Percentiles rank a stretch among this genome's conserved stretches.
These are phyloP conservation scores for Boletus patriciae DNA, from an alignment of 768 basidiomycete species.

Conservation along the genomic window DNA sequence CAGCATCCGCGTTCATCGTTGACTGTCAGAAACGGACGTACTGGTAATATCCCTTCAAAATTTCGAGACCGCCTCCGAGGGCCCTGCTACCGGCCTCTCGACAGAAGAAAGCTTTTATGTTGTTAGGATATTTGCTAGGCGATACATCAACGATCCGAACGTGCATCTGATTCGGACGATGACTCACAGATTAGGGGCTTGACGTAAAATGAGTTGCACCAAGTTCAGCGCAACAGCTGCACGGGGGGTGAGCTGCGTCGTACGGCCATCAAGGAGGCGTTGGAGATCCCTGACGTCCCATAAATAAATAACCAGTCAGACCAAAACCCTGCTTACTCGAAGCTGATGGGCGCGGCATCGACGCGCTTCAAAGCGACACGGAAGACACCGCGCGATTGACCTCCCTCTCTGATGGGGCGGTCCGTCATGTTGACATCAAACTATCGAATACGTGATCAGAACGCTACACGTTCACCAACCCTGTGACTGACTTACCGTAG, in stretches of 20 bases:
- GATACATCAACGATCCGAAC: neutral
- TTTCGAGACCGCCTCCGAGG: constrained; percentile 38
- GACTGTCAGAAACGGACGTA: constrained; percentile 24
- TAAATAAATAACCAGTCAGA: neutral
- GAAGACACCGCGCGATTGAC: constrained; percentile 28
- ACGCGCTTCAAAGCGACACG: constrained; percentile 40
- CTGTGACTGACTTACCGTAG: constrained; percentile 25
- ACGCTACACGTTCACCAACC: neutral
- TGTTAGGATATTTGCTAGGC: constrained; percentile 44
- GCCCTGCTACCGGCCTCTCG: constrained; percentile 26
- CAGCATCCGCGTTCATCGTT: neutral
- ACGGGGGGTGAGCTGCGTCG: constrained; percentile 25
- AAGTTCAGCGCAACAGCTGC: constrained; percentile 44
- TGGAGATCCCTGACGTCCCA: constrained; percentile 24
- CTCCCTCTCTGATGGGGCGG: constrained; percentile 15
- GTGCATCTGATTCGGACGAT: neutral
- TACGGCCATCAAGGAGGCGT: constrained; percentile 25
- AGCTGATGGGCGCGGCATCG: constrained; percentile 36
- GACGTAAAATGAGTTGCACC: constrained; percentile 49
- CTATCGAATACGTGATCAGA: constrained; percentile 22
- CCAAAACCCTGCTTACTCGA: constrained; percentile 29
- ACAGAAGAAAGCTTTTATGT: constrained; percentile 47
- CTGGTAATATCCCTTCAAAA: constrained; percentile 54
- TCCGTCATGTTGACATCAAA: constrained; percentile 38
- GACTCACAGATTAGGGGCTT: constrained; percentile 46